A percentile compares a stretch with the other conserved stretches of the same genome.
Conservation (phyloP, 441 rosid genomes). For the Manihot esculenta region DNA sequence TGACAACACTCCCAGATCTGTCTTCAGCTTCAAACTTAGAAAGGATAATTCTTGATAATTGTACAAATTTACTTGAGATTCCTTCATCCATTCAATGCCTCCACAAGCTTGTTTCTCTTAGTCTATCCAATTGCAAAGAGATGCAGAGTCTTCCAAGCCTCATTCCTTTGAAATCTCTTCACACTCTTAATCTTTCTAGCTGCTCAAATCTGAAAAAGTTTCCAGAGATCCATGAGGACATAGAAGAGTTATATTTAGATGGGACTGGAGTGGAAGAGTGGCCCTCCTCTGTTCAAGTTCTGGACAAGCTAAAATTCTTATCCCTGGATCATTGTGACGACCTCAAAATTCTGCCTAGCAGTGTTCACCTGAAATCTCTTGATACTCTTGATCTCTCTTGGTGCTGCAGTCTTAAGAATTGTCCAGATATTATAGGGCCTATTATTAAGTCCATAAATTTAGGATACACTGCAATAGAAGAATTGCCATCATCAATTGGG, state of each 20-base stretch:
- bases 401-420: constrained; percentile 16
- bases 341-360: constrained; percentile 18
- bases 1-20: constrained; percentile 8
- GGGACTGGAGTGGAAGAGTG: constrained; percentile 22
- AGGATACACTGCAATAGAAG: constrained; percentile 16
- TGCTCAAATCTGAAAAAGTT: constrained; percentile 19
- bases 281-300: constrained; percentile 21
- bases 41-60: constrained; percentile 26
- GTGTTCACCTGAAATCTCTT: constrained; percentile 19
- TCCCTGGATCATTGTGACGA: constrained; percentile 20
- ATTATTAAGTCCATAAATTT: constrained; percentile 15
- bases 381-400: constrained; percentile 20
- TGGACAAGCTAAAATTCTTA: constrained; percentile 9
- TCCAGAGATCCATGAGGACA: constrained; percentile 19
- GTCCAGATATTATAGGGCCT: constrained; percentile 22
- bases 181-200: constrained; percentile 18
- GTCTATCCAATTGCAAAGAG: constrained; percentile 18
- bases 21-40: constrained; percentile 17
- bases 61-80: constrained; percentile 26
- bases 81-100: constrained; percentile 15
- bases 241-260: constrained; percentile 19
- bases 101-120: constrained; percentile 14
- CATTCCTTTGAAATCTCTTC: constrained; percentile 14
- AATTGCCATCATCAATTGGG: constrained; percentile 20
- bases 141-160: constrained; percentile 21